Percentiles rank a stretch among this genome's conserved stretches.
phyloP scores from a whole-genome alignment of 1,284 basidiomycete species.

The Cutaneotrichosporon arboriforme region DNA sequence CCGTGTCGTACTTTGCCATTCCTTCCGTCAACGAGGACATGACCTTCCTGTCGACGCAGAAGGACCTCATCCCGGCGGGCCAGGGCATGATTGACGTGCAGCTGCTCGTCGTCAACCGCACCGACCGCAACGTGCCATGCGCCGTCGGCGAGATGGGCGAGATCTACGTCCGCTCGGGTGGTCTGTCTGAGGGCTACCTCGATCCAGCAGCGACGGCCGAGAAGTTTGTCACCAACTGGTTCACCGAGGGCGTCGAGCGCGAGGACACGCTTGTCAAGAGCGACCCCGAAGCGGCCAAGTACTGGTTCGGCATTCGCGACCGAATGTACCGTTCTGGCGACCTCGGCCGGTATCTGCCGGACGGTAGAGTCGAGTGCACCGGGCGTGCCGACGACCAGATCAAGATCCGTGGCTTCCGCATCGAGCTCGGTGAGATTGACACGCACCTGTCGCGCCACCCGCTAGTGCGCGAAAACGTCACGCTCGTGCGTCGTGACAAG shows the following conservation, averaged over 20 bases:
- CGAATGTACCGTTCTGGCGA: conserved; percentile 98
- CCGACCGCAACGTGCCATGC: conserved; percentile 80
- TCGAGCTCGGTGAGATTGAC: conserved; percentile 98
- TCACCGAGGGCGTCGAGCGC: conserved; percentile 56
- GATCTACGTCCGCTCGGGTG: conserved; percentile 96
- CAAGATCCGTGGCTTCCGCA: conserved; percentile 98
- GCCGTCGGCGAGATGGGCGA: conserved; percentile 96
- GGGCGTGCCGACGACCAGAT: conserved; percentile 98
- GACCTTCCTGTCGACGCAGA: conserved; percentile 88
- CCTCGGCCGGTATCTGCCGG: conserved; percentile 86
- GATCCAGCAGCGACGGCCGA: conserved; percentile 76
- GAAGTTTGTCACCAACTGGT: conserved; percentile 94
- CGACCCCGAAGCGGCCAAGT: conserved; percentile 61
- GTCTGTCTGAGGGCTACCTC: conserved; percentile 91
- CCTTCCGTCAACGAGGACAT: conserved; percentile 77
- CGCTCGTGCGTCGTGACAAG: conserved; percentile 93
- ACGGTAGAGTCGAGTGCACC: conserved; percentile 93
- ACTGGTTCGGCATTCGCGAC: conserved; percentile 97
- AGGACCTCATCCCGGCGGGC: conserved; percentile 98
- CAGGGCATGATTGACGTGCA: conserved; percentile 98
- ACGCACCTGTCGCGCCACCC: conserved; percentile 92
- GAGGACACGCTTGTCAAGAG: conserved; percentile 63
- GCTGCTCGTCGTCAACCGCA: conserved; percentile 91
- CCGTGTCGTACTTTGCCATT: conserved; percentile 95
- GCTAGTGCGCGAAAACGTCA: conserved; percentile 92